A percentile compares a stretch with the other conserved stretches of the same genome.
Conservation (phyloP, 1,284 basidiomycete genomes). For the Ustilago tritici region DNA sequence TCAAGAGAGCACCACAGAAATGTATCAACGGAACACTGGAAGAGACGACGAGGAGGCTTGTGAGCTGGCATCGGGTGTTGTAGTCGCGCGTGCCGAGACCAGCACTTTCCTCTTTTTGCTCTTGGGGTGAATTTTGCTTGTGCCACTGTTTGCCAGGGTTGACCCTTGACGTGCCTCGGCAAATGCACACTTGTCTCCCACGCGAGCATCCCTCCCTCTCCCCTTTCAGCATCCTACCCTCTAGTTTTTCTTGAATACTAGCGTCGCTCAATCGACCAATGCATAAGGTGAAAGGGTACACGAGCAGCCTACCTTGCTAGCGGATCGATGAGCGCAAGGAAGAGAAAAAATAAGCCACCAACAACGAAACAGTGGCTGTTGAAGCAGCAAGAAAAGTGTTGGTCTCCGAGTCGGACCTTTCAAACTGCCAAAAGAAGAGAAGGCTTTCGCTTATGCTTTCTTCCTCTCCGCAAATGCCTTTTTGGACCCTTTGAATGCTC, state of each 20-base stretch:
- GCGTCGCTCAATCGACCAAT: background rate
- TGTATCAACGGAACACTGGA: slow-evolving; percentile 1
- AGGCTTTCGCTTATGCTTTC: background rate
- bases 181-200: slow-evolving; percentile 4
- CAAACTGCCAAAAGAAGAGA: background rate
- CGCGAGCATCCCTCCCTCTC: slow-evolving; percentile 10
- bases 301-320: too few relatives aligned
- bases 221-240: background rate
- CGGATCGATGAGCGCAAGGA: background rate
- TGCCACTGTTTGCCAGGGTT: background rate
- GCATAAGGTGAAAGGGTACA: background rate
- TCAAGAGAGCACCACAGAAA: background rate
- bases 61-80: background rate
- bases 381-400: background rate
- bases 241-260: background rate
- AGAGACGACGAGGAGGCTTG: background rate
- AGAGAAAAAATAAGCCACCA: background rate
- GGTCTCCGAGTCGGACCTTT: slow-evolving; percentile 15
- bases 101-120: background rate
- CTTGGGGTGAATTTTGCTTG: background rate
- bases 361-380: background rate
- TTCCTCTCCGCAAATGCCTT: background rate
- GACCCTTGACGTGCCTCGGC: slow-evolving; percentile 4
- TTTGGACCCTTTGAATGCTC: background rate
- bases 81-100: slow-evolving; percentile 3